A percentile compares a stretch with the other conserved stretches of the same genome.
These are phyloP conservation scores for Microbotryum saponariae DNA, from an alignment of 1,284 basidiomycete species.

Conservation along the genomic window DNA sequence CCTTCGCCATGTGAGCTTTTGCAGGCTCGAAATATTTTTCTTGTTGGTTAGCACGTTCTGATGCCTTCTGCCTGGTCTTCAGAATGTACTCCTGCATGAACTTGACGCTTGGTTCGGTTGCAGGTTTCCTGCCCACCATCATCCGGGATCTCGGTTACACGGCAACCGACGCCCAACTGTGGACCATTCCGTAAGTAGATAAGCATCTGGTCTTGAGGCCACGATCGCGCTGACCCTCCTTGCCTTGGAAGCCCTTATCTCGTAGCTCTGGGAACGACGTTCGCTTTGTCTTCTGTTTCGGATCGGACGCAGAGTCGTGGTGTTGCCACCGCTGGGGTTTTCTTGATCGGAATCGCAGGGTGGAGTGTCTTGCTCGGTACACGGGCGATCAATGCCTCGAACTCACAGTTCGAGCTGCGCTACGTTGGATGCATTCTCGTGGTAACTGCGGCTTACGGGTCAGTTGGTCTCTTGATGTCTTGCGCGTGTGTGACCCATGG, in stretches of 20 bases:
- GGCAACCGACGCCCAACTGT: constrained; percentile 50
- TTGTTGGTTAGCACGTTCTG: constrained; percentile 43
- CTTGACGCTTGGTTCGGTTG: constrained; percentile 65
- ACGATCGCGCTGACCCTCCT: too few relatives aligned
- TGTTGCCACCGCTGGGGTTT: constrained; percentile 40
- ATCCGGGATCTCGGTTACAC: constrained; percentile 48
- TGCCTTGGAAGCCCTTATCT: constrained; percentile 27
- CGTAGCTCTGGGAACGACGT: constrained; percentile 10
- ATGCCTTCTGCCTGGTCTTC: too few relatives aligned
- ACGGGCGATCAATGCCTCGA: constrained; percentile 36
- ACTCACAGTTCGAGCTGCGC: constrained; percentile 10
- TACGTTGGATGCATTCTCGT: constrained; percentile 44
- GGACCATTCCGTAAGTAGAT: constrained; percentile 59
- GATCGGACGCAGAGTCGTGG: constrained; percentile 67
- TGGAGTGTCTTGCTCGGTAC: constrained; percentile 43
- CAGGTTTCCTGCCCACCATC: constrained; percentile 59
- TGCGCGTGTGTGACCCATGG: too few relatives aligned
- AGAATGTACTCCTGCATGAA: constrained; percentile 57
- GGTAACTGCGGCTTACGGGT: constrained; percentile 39
- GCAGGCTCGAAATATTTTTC: constrained; percentile 50
- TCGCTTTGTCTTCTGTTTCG: constrained; percentile 53
- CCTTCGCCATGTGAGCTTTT: constrained; percentile 27
- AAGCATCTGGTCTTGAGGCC: too few relatives aligned
- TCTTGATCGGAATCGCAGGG: constrained; percentile 43
- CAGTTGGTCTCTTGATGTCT: too few relatives aligned